Evolutionary conservation across 768 basidiomycete genomes (phyloP), one percentile per base, ranked within the genome.

Genomic region (Suillus fuscotomentosus): DNA sequence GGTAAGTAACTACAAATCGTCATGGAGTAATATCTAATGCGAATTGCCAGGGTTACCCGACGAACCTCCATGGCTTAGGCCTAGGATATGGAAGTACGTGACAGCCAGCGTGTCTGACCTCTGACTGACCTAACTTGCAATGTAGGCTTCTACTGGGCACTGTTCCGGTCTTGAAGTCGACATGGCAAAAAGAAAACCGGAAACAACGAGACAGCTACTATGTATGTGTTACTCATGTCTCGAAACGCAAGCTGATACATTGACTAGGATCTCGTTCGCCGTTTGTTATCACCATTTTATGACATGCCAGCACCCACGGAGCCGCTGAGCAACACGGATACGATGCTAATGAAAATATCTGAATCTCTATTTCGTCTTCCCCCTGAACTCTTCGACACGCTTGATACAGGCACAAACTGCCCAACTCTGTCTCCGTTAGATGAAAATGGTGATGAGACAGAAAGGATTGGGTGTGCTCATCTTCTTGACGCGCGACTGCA

Each of bases 11-110:
- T 31, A 27, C 5, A 43, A 59, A 42, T 59, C 17, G 3, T 13
- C 27, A 20, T 13, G 17, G 11, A 27, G 3, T 14, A 17, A 42
- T 42, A 42, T 59, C 41, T 3, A 20, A 27, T 22, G 24, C 11
- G 27, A 42, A 27, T 13, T 17, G 20, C 38, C 65, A 92, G 91
- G 91, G 64, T 83, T 92, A 54, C 89, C 91, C 57, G 85, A 90
- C 68, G 82, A 89, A 69, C 91, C 91, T 50, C 76, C 82, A 5
- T 92, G 90, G 89, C 79, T 92, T 67, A 83, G 91, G 48, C 89
- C 91, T 36, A 82, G 89, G 50, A 80, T 90, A 69, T 93, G 91
- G 91, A 90, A 85, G 91, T 90, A 66, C 72, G 87, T 77, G 38
- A 51, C 41, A 27, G 45, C 22, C 24, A 24, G 56, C 13, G 27